Evolutionary conservation across 768 basidiomycete genomes (phyloP).

Genomic region (Russula sp.): DNA sequence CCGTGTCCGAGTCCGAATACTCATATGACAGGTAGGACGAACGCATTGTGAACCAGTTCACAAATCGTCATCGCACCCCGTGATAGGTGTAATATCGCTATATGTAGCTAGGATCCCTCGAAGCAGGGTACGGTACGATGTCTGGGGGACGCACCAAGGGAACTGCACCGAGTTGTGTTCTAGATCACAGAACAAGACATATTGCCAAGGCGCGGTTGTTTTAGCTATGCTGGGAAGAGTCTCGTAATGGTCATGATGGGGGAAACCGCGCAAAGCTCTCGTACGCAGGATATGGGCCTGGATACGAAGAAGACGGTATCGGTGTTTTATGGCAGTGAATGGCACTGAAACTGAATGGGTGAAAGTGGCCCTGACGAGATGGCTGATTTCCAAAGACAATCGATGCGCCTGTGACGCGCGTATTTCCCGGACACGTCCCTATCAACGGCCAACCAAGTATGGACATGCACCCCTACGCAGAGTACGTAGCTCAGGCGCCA

Average conservation of each 20-base stretch:
- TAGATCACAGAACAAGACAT: neutral
- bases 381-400: neutral
- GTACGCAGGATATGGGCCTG: neutral
- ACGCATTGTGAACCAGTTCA: neutral
- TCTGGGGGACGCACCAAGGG: neutral
- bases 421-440: neutral
- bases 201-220: neutral
- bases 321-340: neutral
- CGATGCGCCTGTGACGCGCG: too few species aligned
- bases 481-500: neutral
- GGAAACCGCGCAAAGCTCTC: neutral
- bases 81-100: neutral
- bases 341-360: neutral
- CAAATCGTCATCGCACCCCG: neutral
- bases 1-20: too few species aligned
- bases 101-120: neutral
- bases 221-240: neutral
- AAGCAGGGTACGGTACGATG: neutral
- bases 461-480: neutral
- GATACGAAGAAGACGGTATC: neutral
- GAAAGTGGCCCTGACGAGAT: neutral
- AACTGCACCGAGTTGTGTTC: neutral
- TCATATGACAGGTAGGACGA: neutral
- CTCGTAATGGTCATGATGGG: neutral
- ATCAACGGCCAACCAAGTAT: neutral